Evolutionary conservation across 192 early-diverging fungal species (phyloP), one percentile per base, ranked within the genome.

Genomic region (Linnemannia exigua): DNA sequence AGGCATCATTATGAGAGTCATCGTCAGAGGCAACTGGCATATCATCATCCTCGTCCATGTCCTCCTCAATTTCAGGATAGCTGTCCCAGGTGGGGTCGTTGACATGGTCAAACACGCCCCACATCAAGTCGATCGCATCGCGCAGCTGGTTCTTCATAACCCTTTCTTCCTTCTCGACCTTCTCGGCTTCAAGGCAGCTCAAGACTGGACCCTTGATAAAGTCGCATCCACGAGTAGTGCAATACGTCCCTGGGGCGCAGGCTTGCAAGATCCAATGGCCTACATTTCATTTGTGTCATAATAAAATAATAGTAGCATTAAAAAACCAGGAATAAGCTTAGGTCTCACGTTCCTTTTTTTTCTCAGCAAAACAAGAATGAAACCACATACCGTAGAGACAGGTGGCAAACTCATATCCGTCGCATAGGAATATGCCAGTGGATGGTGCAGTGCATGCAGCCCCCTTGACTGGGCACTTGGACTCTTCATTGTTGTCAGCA

Each of bases 161-260:
- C 16, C 22, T 3, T 1, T 8, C 33, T 8, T 17, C 41, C 7
- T 22, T 37, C 16, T 25, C 25, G 12, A 76, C 70, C 22, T 46
- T 14, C n/a, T 80, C 76, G 0, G 73, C 8, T 22, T 86, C 84
- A 1, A 11, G 17, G 70, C 84, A 86, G 11, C n/a, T 68, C 70
- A 76, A 80, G 69, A 86, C 75, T 2, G 69, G 69, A 0, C 70
- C 77, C 1, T 67, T 68, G 33, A 76, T 74, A 11, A 73, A 72
- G 28, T 80, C 71, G 63, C 84, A 86, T 33, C 79, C 84, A 25
- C 38, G 47, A 19, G 78, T 31, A 11, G 78, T 86, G 12, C 84
- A 86, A 22, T 77, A 74, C 5, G 84, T 80, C 3, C 79, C 84
- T 35, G 84, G 78, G 0, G 84, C 84, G 31, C 84, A 86, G 5